Percentiles rank a stretch among this genome's conserved stretches.
Conservation (phyloP, 345 rosid species). For the rapeseed (Brassica napus) region DNA sequence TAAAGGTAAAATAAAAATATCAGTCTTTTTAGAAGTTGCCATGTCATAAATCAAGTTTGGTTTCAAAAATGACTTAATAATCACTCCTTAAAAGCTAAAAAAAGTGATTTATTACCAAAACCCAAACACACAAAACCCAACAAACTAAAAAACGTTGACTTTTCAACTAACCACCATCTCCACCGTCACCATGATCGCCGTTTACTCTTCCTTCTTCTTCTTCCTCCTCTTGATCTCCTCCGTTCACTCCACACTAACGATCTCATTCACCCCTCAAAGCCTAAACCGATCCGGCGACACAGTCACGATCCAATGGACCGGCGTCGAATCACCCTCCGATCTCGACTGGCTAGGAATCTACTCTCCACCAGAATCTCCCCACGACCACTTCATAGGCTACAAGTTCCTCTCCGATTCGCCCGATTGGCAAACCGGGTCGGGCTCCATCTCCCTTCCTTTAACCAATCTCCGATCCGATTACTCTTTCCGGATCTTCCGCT, state of each 20-base stretch:
- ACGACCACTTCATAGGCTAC: slow-evolving; percentile 77
- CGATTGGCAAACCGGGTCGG: slow-evolving; percentile 66
- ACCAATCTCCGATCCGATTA: slow-evolving; percentile 74
- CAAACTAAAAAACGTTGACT: slow-evolving; percentile 18
- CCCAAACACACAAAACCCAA: background rate
- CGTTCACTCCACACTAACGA: slow-evolving; percentile 40
- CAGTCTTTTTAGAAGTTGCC: background rate
- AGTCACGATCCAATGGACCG: slow-evolving; percentile 66
- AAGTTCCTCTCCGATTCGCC: slow-evolving; percentile 65
- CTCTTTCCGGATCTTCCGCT: slow-evolving; percentile 90
- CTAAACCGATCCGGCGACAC: slow-evolving; percentile 63
- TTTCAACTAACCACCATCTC: slow-evolving; percentile 10
- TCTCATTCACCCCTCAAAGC: slow-evolving; percentile 51
- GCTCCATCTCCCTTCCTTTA: slow-evolving; percentile 67
- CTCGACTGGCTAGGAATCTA: slow-evolving; percentile 92
- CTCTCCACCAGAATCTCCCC: slow-evolving; percentile 73
- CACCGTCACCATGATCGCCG: slow-evolving; percentile 39
- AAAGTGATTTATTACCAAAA: background rate
- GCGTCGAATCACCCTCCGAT: slow-evolving; percentile 65
- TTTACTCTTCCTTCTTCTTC: slow-evolving; percentile 36
- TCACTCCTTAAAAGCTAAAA: slow-evolving; percentile 14
- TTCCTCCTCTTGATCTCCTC: slow-evolving; percentile 26
- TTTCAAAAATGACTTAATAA: slow-evolving; percentile 26
- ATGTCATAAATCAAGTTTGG: slow-evolving; percentile 35
- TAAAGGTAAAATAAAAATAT: slow-evolving; percentile 27